Evolutionary conservation across 352 stramenopile species (phyloP), one percentile per base, ranked within the genome.

Genomic region (Phytophthora hybrid): DNA sequence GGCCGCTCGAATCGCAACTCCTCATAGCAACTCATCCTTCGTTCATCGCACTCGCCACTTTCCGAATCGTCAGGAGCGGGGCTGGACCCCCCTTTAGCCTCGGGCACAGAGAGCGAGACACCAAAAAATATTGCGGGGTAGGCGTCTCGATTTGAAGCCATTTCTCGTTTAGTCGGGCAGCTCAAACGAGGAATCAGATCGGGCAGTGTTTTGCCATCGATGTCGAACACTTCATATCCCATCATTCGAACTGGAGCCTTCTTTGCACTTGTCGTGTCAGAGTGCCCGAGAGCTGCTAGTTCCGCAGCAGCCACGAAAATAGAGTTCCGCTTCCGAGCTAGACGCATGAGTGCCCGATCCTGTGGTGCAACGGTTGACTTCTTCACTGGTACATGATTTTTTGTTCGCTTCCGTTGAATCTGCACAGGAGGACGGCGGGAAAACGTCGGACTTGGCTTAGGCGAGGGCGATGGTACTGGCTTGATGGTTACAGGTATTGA

Each of bases 311-410:
- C 72, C 29, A 70, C 73, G 19, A 85, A 72, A 32, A 93, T 77
- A 31, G 86, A 93, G 41, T 93, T 93, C 4, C 76, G 62, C 59
- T 83, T 90, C 26, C 77, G 84, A 2, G 86, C 77, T 5, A 89
- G 66, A 4, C 79, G 79, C 69, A 91, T 87, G 23, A 91, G 80
- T 7, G 82, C 69, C 31, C 63, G 76, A 58, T 93, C 83, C 32
- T 78, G 70, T 0, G 57, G 51, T 16, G 73, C 81, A 39, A 82
- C 59, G 9, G 61, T 58, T 9, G 58, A 34, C 9, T 64, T 71
- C 13, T 76, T 65, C 16, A 85, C 31, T 23, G 83, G 79, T 2
- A 93, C 85, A 8, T 61, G 32, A 16, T 88, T 88, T 73, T 93
- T 93, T 4, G 61, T 76, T 37, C 82, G 74, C 41, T 71, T 79